Evolutionary conservation across 768 basidiomycete species (phyloP), one percentile per base, ranked within the genome.

Genomic region (Hericium erinaceus): DNA sequence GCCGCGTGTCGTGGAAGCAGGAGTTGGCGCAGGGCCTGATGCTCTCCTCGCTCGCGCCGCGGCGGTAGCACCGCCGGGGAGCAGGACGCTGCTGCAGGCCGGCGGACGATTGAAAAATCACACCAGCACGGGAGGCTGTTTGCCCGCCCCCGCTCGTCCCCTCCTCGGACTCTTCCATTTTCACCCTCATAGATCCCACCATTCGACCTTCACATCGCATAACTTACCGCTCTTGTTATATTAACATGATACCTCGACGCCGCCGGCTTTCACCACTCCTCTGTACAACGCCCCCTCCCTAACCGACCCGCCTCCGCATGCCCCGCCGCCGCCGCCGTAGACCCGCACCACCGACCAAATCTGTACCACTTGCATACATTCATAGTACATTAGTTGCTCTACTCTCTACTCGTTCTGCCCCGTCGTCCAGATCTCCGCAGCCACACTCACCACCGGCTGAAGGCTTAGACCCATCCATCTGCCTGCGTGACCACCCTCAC

Each of bases 1-100:
- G 77, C 65, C 75, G 91, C 64, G 68, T 93, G 41, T 79, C 83
- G 59, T 93, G 91, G 91, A 93, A 93, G 69, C 73, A 79, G n/a
- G 91, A 93, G 73, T 79, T 93, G 48, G 81, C 83, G 8, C 85
- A 89, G 68, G 90, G 84, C 53, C 77, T 92, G 54, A 76, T 77
- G 64, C 75, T 86, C 33, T 91, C 84, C 33, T 83, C 89, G 11
- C 71, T 91, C 59, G 87, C 87, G 40, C 77, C 83, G 40, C 65
- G 69, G 61, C 78, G 82, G 69, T 82, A 46, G 44, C 20, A n/a
- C 16, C 44, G 44, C n/a, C 16, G 41, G 44, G 33, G 33, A 33
- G n/a, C 44, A 46, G 9, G 8, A 15, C 44, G n/a, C 44, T 46
- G 44, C 44, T 20, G 37, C 57, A 52, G 40, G 52, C 26, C 26